phyloP scores from a whole-genome alignment of 2,329 filamentous ascomycete species.

The Fusarium musae region DNA sequence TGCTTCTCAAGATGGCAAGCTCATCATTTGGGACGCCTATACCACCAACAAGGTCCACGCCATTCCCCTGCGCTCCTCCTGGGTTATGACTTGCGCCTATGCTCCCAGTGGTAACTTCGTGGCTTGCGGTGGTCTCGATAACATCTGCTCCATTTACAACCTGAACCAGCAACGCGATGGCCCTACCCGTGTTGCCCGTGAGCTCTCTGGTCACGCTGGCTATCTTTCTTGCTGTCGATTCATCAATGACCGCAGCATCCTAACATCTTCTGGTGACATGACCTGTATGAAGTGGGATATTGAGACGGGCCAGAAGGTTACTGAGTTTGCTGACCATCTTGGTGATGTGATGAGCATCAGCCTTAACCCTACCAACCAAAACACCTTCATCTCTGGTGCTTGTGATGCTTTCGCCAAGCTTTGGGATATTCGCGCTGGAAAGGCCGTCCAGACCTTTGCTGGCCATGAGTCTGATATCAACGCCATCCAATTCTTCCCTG shows the following conservation, averaged over 20 bases:
- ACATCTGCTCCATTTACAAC: conserved; percentile 99
- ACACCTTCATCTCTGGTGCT: conserved; percentile 98
- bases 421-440: conserved; percentile 98
- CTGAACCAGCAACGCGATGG: conserved; percentile 93
- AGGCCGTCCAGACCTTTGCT: conserved; percentile 98
- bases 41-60: conserved; percentile 99
- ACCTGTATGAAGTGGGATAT: conserved; percentile 99
- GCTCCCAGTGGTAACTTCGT: conserved; percentile 98
- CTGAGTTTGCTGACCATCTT: conserved; percentile 97
- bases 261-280: conserved; percentile 99
- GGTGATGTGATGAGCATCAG: conserved; percentile 99
- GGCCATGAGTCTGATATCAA: conserved; percentile 99
- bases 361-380: conserved; percentile 98
- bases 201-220: conserved; percentile 95
- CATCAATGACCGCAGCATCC: conserved; percentile 96
- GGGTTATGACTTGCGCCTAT: conserved; percentile 99
- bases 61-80: conserved; percentile 95
- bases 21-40: conserved; percentile 99
- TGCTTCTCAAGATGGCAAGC: conserved; percentile 97
- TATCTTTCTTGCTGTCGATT: conserved; percentile 99
- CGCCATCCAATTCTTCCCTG: conserved; percentile 99
- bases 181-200: conserved; percentile 94
- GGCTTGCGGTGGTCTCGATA: conserved; percentile 97
- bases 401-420: conserved; percentile 98
- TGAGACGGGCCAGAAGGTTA: conserved; percentile 95